Conservation (phyloP, 2,329 filamentous ascomycete genomes). For the Pseudogymnoascus sp. region DNA sequence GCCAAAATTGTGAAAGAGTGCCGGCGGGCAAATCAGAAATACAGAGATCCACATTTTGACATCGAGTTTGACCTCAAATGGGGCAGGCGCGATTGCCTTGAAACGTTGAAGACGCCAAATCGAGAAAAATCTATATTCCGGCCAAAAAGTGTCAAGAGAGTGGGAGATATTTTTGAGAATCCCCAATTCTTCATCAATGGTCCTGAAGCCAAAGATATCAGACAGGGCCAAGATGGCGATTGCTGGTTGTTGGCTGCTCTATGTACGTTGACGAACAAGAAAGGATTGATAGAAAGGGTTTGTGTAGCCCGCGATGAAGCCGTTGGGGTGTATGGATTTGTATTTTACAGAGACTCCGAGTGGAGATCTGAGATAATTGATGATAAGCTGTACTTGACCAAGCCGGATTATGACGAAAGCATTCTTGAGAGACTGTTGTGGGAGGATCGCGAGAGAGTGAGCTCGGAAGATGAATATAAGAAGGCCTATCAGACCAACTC, state of each 20-base stretch:
- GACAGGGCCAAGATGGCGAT: slow-evolving; percentile 70
- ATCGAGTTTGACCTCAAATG: slow-evolving; percentile 68
- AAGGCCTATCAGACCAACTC: slow-evolving; percentile 65
- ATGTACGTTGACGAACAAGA: slow-evolving; percentile 66
- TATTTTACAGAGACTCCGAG: slow-evolving; percentile 80
- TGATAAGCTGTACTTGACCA: slow-evolving; percentile 79
- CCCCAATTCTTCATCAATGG: slow-evolving; percentile 74
- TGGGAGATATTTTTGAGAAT: slow-evolving; percentile 67
- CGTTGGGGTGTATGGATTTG: slow-evolving; percentile 82
- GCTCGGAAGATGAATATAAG: slow-evolving; percentile 63
- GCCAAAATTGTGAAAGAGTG: slow-evolving; percentile 58
- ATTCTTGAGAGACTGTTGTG: slow-evolving; percentile 66
- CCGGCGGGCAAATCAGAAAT: slow-evolving; percentile 72
- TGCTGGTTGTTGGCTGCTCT: slow-evolving; percentile 82
- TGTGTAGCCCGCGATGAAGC: slow-evolving; percentile 68
- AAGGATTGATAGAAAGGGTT: slow-evolving; percentile 59
- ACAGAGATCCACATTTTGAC: slow-evolving; percentile 79
- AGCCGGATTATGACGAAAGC: slow-evolving; percentile 72
- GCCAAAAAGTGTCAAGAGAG: slow-evolving; percentile 70
- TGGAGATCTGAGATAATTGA: slow-evolving; percentile 91
- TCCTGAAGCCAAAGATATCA: slow-evolving; percentile 68
- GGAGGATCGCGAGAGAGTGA: slow-evolving; percentile 65
- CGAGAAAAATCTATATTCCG: slow-evolving; percentile 11
- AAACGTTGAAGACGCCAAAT: slow-evolving; percentile 23
- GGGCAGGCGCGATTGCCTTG: slow-evolving; percentile 41